These are phyloP conservation scores for Nakazawaea wickerhamii DNA, from an alignment of 805 yeast genomes.

Conservation along the genomic window DNA sequence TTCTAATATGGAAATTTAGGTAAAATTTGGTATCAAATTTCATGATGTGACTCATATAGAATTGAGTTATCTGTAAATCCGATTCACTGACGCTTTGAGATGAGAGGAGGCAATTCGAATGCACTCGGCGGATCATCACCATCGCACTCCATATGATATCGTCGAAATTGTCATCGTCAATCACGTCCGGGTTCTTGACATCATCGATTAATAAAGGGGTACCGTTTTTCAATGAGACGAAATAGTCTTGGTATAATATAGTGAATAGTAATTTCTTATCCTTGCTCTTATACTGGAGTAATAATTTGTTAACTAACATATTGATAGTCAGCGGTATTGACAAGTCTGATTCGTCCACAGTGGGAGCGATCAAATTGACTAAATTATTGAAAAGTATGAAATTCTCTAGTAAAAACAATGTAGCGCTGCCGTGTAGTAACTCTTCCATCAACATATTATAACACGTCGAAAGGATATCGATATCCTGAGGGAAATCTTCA, in stretches of 20 bases:
- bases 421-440: not conserved
- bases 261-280: slow-evolving; percentile 3
- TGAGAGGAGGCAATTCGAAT: not conserved
- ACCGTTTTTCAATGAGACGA: slow-evolving; percentile 1
- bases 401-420: slow-evolving; percentile 6
- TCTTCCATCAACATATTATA: not conserved
- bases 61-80: not conserved
- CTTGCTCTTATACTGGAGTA: not conserved
- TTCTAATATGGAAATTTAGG: slow-evolving; percentile 8
- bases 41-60: not conserved
- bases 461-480: not conserved
- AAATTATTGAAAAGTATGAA: slow-evolving; percentile 7
- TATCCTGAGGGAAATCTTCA: slow-evolving; percentile 2
- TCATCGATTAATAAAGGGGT: slow-evolving; percentile 3
- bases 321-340: not conserved
- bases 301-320: not conserved
- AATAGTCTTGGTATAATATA: slow-evolving; percentile 7
- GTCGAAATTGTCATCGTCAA: slow-evolving; percentile 8
- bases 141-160: slow-evolving; percentile 3
- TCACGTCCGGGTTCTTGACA: not conserved
- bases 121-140: not conserved
- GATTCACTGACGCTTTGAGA: not conserved
- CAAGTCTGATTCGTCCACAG: not conserved
- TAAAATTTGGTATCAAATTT: slow-evolving; percentile 7
- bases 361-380: not conserved